These are phyloP conservation scores for Ceratobasidium sp. DNA, from an alignment of 1,284 basidiomycete species.

Conservation along the genomic window DNA sequence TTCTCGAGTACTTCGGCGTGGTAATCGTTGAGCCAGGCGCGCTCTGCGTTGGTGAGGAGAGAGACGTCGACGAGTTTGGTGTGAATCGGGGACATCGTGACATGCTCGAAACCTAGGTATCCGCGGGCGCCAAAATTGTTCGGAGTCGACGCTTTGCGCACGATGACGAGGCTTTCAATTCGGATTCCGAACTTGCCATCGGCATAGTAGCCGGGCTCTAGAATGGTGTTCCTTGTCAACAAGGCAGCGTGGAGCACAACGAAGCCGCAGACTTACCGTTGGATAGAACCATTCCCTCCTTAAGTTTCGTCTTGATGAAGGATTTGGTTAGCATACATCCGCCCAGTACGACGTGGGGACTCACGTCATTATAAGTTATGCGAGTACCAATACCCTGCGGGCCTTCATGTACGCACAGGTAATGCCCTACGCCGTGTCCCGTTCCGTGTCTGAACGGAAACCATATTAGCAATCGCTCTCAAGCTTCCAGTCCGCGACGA, in stretches of 20 bases:
- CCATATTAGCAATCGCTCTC: too few species aligned
- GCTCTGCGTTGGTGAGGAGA: slow-evolving; percentile 75
- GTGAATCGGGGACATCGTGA: slow-evolving; percentile 93
- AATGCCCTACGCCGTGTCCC: slow-evolving; percentile 94
- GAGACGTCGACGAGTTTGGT: slow-evolving; percentile 78
- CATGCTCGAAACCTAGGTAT: slow-evolving; percentile 83
- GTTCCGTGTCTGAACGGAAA: slow-evolving; percentile 77
- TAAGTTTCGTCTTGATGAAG: slow-evolving; percentile 63
- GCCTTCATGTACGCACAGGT: slow-evolving; percentile 93
- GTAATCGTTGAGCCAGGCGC: slow-evolving; percentile 86
- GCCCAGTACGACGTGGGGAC: not conserved
- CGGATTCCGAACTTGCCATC: slow-evolving; percentile 94
- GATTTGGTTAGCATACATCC: too few species aligned
- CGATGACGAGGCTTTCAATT: slow-evolving; percentile 89
- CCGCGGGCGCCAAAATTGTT: slow-evolving; percentile 89
- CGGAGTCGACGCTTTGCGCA: slow-evolving; percentile 74
- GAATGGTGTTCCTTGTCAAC: not conserved
- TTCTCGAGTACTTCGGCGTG: slow-evolving; percentile 83
- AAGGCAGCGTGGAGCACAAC: not conserved
- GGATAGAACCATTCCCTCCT: slow-evolving; percentile 88
- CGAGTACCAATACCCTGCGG: slow-evolving; percentile 89
- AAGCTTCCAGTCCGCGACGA: too few species aligned
- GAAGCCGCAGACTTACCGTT: slow-evolving; percentile 68
- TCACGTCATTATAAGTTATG: slow-evolving; percentile 62
- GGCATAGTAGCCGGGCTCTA: slow-evolving; percentile 92